These are phyloP conservation scores for Exsudoporus floridanus DNA, from an alignment of 1,284 basidiomycete genomes.

Conservation along the genomic window DNA sequence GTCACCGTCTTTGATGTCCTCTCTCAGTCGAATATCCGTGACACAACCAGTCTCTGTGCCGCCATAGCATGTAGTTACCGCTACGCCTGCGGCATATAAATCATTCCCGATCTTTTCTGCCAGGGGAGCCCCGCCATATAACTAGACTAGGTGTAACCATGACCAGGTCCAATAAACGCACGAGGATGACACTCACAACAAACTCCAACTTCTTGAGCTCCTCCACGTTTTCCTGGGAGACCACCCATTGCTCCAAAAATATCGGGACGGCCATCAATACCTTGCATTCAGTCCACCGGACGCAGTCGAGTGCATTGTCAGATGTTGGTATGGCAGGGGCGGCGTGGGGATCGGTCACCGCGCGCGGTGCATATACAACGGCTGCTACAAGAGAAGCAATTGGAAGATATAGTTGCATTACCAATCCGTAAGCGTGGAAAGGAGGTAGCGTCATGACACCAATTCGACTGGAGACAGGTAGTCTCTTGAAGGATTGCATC, in stretches of 20 bases:
- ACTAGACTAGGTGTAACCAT: slow-evolving; percentile 3
- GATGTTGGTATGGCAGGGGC: slow-evolving; percentile 16
- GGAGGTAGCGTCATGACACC: slow-evolving; percentile 20
- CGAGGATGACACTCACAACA: slow-evolving; percentile 12
- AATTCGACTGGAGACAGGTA: slow-evolving; percentile 9
- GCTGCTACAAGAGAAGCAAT: not conserved
- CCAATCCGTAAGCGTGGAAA: slow-evolving; percentile 14
- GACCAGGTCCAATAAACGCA: not conserved
- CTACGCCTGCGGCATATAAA: slow-evolving; percentile 19
- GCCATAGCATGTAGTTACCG: slow-evolving; percentile 16
- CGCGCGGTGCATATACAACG: slow-evolving; percentile 10
- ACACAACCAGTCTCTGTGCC: slow-evolving; percentile 24
- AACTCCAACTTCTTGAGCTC: slow-evolving; percentile 7
- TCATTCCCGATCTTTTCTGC: slow-evolving; percentile 16
- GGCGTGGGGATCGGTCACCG: not conserved
- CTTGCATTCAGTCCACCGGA: slow-evolving; percentile 2
- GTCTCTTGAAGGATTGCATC: not conserved
- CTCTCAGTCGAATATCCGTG: not conserved
- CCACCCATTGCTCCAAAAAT: slow-evolving; percentile 15
- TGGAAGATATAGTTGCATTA: slow-evolving; percentile 9
- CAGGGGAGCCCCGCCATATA: slow-evolving; percentile 21
- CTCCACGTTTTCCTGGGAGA: slow-evolving; percentile 3
- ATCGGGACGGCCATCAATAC: slow-evolving; percentile 12
- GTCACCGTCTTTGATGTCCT: slow-evolving; percentile 18
- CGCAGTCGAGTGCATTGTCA: slow-evolving; percentile 16